phyloP scores from a whole-genome alignment of 129 eudicot species.

The Flaveria bidentis region DNA sequence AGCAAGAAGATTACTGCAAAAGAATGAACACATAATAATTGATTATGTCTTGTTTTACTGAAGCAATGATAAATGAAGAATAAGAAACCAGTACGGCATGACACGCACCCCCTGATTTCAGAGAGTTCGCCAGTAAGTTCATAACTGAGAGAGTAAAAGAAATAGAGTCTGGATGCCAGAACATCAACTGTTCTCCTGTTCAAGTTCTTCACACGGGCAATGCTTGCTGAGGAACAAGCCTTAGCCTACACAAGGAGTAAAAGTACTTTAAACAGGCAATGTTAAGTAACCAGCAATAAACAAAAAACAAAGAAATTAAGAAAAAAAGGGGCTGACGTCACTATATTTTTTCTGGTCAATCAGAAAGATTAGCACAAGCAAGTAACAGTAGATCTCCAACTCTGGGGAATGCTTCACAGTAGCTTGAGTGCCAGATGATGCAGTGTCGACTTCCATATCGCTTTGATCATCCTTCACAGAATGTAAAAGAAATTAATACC shows the following conservation, averaged over 20 bases:
- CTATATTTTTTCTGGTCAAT: constrained; percentile 80
- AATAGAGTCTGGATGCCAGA: constrained; percentile 81
- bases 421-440: constrained; percentile 62
- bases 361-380: constrained; percentile 79
- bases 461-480: constrained; percentile 62
- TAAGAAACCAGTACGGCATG: background rate
- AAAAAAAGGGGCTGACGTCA: constrained; percentile 51
- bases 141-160: constrained; percentile 79
- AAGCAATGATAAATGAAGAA: background rate
- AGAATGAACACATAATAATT: constrained; percentile 5
- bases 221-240: constrained; percentile 92
- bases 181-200: constrained; percentile 85
- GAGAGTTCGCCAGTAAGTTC: constrained; percentile 89
- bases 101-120: constrained; percentile 89
- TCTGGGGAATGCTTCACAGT: constrained; percentile 72
- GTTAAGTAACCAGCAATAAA: constrained; percentile 17
- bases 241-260: constrained; percentile 61
- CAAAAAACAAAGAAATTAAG: background rate
- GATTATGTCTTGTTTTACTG: background rate
- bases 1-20: constrained; percentile 74
- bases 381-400: constrained; percentile 87
- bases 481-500: background rate
- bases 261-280: background rate
- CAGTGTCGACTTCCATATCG: constrained; percentile 92
- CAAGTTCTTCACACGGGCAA: constrained; percentile 77